Evolutionary conservation across 805 yeast genomes (phyloP).

Genomic region (Candida ficus): DNA sequence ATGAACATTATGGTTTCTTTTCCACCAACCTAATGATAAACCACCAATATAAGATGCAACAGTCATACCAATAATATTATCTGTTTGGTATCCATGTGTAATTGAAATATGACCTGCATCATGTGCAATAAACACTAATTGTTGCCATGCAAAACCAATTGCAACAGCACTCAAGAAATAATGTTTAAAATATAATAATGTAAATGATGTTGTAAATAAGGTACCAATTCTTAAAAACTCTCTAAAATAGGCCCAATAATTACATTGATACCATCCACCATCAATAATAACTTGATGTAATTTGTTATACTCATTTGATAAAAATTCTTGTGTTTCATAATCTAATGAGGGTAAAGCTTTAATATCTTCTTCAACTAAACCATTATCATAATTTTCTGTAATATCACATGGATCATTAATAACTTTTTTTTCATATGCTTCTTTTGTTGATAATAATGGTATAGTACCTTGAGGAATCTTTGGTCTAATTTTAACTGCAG

Average conservation of each 20-base stretch:
- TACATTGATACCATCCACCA: slow-evolving; percentile 65
- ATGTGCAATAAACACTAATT: slow-evolving; percentile 80
- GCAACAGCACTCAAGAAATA: slow-evolving; percentile 53
- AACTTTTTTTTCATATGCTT: slow-evolving; percentile 24
- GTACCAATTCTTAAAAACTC: slow-evolving; percentile 59
- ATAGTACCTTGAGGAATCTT: slow-evolving; percentile 45
- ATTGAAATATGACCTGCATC: slow-evolving; percentile 87
- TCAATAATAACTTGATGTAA: slow-evolving; percentile 51
- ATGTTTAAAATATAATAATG: slow-evolving; percentile 41
- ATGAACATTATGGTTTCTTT: slow-evolving; percentile 88
- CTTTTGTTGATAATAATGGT: slow-evolving; percentile 33
- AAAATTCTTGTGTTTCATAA: slow-evolving; percentile 52
- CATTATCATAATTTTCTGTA: slow-evolving; percentile 54
- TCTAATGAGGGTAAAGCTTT: slow-evolving; percentile 60
- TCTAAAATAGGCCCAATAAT: slow-evolving; percentile 65
- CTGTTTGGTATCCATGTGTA: slow-evolving; percentile 73
- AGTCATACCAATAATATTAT: slow-evolving; percentile 65
- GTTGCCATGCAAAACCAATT: slow-evolving; percentile 85
- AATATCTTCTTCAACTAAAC: slow-evolving; percentile 50
- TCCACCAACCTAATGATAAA: slow-evolving; percentile 91
- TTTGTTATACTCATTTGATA: slow-evolving; percentile 53
- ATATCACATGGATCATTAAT: slow-evolving; percentile 53
- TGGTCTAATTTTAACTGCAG: slow-evolving; percentile 40
- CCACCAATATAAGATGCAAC: slow-evolving; percentile 86
- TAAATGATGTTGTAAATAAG: slow-evolving; percentile 45